A percentile compares a stretch with the other conserved stretches of the same genome.
Conservation (phyloP, 257 asterid species). For the Nicotiana attenuata region DNA sequence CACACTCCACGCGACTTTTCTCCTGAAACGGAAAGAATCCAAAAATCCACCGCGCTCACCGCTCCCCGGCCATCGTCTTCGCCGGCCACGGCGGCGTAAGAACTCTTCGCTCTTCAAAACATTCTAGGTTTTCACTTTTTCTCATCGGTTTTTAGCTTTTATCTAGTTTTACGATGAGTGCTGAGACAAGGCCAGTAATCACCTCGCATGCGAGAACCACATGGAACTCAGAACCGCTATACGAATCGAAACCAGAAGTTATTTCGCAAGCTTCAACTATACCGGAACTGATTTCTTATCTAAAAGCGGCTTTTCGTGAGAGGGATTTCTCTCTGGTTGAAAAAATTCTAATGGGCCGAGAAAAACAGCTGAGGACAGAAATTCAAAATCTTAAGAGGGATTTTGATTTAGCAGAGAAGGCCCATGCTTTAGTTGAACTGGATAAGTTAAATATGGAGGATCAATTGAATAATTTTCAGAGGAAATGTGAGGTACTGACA, state of each 20-base stretch:
- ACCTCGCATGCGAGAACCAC: neutral
- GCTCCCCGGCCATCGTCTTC: too few relatives aligned
- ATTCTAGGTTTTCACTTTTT: neutral
- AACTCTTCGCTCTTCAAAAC: neutral
- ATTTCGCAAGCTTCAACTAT: constrained; percentile 12
- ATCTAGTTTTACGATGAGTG: neutral
- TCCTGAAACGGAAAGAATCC: neutral
- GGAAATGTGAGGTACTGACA: constrained; percentile 10
- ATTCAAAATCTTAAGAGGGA: constrained; percentile 18
- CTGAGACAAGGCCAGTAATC: neutral
- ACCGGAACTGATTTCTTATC: constrained; percentile 20
- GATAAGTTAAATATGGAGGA: constrained; percentile 13
- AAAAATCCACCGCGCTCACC: neutral
- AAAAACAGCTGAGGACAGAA: constrained; percentile 19
- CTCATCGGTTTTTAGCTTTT: neutral
- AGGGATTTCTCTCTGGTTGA: constrained; percentile 24
- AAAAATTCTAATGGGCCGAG: constrained; percentile 21
- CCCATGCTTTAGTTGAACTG: neutral
- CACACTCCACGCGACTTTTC: neutral
- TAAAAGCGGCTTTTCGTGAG: constrained; percentile 19
- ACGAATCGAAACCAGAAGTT: neutral
- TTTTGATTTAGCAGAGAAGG: constrained; percentile 13
- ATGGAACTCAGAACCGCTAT: neutral
- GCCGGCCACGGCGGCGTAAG: neutral
- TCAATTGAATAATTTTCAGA: constrained; percentile 3